phyloP scores from a whole-genome alignment of 768 basidiomycete species.

The Suillus subluteus region DNA sequence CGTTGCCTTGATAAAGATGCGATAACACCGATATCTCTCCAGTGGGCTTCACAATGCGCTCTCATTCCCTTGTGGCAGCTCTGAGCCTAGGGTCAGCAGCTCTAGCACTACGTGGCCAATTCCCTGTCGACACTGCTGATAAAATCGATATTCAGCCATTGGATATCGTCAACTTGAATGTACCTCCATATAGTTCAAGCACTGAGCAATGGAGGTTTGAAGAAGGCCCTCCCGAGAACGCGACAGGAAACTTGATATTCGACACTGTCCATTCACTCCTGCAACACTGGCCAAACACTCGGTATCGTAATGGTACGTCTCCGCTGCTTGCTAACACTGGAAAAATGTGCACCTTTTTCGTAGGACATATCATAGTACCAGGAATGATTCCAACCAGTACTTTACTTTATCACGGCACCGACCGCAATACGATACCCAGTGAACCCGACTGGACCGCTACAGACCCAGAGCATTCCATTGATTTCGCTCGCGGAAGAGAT shows the following conservation, averaged over 20 bases:
- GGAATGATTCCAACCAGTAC: constrained; percentile 40
- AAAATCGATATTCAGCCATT: not conserved
- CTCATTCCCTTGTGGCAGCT: not conserved
- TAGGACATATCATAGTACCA: constrained; percentile 37
- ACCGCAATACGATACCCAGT: constrained; percentile 24
- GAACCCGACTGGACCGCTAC: constrained; percentile 38
- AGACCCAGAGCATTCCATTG: constrained; percentile 41
- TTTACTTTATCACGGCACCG: constrained; percentile 38
- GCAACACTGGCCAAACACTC: constrained; percentile 44
- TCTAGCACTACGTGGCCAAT: not conserved
- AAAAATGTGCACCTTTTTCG: not conserved
- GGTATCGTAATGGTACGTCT: constrained; percentile 36
- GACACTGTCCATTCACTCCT: constrained; percentile 37
- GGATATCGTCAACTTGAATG: not conserved
- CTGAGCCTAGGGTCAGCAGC: not conserved
- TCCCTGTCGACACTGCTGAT: not conserved
- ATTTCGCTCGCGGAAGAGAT: constrained; percentile 33
- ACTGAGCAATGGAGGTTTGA: constrained; percentile 24
- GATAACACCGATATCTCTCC: not conserved
- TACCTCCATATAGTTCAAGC: not conserved
- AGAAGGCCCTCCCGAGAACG: constrained; percentile 26
- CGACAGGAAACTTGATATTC: constrained; percentile 39
- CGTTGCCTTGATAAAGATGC: not conserved
- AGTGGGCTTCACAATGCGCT: not conserved
- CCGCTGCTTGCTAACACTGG: not conserved